Evolutionary conservation across 306 rosid species (phyloP).

Genomic region (Lathyrus tuberosus): DNA sequence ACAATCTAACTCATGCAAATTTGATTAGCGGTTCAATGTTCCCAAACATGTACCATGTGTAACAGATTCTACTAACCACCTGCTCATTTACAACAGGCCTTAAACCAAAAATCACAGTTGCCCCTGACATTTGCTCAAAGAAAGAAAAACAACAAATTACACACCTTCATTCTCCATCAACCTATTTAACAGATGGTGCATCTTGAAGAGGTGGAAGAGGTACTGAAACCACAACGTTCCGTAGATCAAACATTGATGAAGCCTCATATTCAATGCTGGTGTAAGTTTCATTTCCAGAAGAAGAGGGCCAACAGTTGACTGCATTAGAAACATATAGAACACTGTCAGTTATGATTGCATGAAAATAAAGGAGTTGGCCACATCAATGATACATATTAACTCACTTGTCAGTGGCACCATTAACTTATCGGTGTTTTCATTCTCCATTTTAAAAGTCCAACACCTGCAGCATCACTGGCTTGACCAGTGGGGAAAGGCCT

Average conservation of each 20-base stretch:
- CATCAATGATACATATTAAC: conserved; percentile 39
- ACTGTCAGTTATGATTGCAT: conserved; percentile 19
- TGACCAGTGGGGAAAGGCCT: conserved; percentile 95
- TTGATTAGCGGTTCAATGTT: neutral
- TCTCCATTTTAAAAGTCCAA: conserved; percentile 89
- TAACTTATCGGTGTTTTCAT: conserved; percentile 85
- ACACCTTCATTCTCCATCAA: conserved; percentile 94
- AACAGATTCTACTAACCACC: neutral
- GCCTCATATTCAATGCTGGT: conserved; percentile 97
- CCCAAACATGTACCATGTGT: conserved; percentile 10
- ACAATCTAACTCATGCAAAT: conserved; percentile 12
- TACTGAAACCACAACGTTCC: conserved; percentile 76
- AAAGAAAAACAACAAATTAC: conserved; percentile 20
- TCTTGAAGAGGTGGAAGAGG: conserved; percentile 96
- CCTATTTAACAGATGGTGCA: conserved; percentile 82
- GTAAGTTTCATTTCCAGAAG: conserved; percentile 93
- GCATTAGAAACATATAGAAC: conserved; percentile 45
- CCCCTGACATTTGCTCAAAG: conserved; percentile 11
- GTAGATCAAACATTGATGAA: conserved; percentile 79
- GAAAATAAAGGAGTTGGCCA: conserved; percentile 25
- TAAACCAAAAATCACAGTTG: conserved; percentile 3
- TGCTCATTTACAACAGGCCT: neutral
- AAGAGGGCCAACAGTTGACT: conserved; percentile 99
- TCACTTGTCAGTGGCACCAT: conserved; percentile 79
- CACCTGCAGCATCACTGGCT: conserved; percentile 80